Conservation (phyloP, 345 rosid genomes). For the Erysimum cheiranthoides region DNA sequence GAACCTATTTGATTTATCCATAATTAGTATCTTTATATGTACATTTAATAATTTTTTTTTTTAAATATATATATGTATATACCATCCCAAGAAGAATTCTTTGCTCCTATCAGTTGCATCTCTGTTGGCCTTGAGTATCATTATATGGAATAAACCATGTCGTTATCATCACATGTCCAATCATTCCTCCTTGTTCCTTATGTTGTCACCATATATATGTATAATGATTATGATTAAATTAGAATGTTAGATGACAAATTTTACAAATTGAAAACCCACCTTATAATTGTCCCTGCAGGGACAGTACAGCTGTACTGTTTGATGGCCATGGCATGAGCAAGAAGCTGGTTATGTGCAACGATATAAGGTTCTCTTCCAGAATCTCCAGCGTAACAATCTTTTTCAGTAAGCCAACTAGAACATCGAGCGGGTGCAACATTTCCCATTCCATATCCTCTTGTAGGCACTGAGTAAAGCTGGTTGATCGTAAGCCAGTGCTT, state of each 20-base stretch:
- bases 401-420: slow-evolving; percentile 30
- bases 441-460: slow-evolving; percentile 42
- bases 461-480: slow-evolving; percentile 42
- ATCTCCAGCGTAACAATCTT: slow-evolving; percentile 35
- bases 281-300: slow-evolving; percentile 38
- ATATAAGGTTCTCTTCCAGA: slow-evolving; percentile 42
- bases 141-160: slow-evolving; percentile 39
- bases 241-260: background rate
- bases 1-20: slow-evolving; percentile 8
- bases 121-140: background rate
- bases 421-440: slow-evolving; percentile 51
- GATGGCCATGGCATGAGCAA: slow-evolving; percentile 35
- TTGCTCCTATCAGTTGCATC: slow-evolving; percentile 33
- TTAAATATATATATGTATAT: background rate
- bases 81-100: slow-evolving; percentile 40
- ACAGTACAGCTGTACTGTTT: too few relatives aligned
- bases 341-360: slow-evolving; percentile 35
- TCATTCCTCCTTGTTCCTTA: slow-evolving; percentile 13
- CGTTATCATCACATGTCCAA: slow-evolving; percentile 43
- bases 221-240: background rate
- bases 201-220: background rate
- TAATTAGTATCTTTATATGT: too few relatives aligned
- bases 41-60: too few relatives aligned
- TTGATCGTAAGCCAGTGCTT: slow-evolving; percentile 55
- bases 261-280: background rate